phyloP scores from a whole-genome alignment of 352 stramenopile species.

The Globisporangium barbulae region DNA sequence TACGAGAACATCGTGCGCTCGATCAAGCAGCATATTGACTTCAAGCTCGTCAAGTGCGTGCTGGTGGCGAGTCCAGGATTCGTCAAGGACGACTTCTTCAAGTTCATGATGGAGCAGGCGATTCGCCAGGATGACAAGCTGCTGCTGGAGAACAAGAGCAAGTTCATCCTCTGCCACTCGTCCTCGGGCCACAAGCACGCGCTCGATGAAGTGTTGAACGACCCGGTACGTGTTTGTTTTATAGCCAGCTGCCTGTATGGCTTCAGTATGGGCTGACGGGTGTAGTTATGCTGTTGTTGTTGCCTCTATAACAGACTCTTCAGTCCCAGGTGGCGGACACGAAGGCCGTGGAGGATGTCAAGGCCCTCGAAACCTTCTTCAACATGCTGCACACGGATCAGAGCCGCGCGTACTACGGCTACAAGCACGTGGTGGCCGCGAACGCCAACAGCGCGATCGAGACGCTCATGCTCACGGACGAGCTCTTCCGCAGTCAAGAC shows the following conservation, averaged over 20 bases:
- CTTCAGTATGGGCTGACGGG: background rate
- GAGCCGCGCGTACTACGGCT: slow-evolving; percentile 97
- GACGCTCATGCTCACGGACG: slow-evolving; percentile 94
- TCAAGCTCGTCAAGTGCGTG: slow-evolving; percentile 95
- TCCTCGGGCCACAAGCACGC: slow-evolving; percentile 97
- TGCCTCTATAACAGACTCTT: slow-evolving; percentile 42
- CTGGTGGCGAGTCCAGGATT: slow-evolving; percentile 95
- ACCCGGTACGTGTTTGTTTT: slow-evolving; percentile 44
- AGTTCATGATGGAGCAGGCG: slow-evolving; percentile 92
- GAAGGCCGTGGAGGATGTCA: slow-evolving; percentile 92
- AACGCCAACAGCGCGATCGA: slow-evolving; percentile 94
- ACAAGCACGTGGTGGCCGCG: slow-evolving; percentile 90
- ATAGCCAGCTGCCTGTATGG: background rate
- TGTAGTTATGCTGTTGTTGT: background rate
- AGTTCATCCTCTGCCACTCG: slow-evolving; percentile 95
- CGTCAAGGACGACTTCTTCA: slow-evolving; percentile 98
- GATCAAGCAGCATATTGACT: slow-evolving; percentile 95
- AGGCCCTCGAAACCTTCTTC: slow-evolving; percentile 94
- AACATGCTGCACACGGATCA: slow-evolving; percentile 94
- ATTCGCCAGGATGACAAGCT: slow-evolving; percentile 92
- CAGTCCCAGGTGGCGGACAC: slow-evolving; percentile 93
- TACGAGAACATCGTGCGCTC: slow-evolving; percentile 96
- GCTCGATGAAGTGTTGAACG: slow-evolving; percentile 95
- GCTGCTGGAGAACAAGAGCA: slow-evolving; percentile 95
- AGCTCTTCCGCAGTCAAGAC: slow-evolving; percentile 92